Evolutionary conservation across 2,329 filamentous ascomycete genomes (phyloP).

Genomic region (Daldinia eschscholtzii): DNA sequence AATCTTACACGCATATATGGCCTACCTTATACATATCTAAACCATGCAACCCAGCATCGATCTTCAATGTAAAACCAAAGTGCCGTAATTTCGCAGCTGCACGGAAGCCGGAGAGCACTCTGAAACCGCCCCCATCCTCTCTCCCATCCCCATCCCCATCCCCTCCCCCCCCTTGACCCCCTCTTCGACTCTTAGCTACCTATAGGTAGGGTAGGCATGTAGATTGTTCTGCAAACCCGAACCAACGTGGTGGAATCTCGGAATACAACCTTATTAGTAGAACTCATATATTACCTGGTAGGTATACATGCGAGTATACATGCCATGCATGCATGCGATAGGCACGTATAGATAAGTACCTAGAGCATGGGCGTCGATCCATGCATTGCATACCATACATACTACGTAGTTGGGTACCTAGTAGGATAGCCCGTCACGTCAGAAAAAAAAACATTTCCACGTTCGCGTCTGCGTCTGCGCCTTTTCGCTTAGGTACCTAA

Average conservation of each 20-base stretch:
- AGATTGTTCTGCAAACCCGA: constrained; percentile 7
- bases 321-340: background rate
- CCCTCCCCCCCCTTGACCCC: no score
- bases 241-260: constrained; percentile 25
- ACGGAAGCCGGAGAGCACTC: background rate
- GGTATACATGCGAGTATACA: no score
- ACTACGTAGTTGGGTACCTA: no score
- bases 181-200: background rate
- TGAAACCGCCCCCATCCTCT: background rate
- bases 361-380: background rate
- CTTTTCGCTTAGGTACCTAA: background rate
- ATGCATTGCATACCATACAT: background rate
- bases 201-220: background rate
- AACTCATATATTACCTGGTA: no score
- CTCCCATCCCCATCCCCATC: no score
- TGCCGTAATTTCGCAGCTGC: background rate
- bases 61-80: constrained; percentile 1
- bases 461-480: background rate
- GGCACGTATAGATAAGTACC: background rate
- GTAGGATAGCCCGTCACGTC: background rate
- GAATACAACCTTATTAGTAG: constrained; percentile 26
- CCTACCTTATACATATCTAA: background rate
- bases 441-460: background rate
- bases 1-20: background rate
- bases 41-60: background rate